phyloP scores from a whole-genome alignment of 495 filamentous ascomycete genomes.

The Neurospora sp. region DNA sequence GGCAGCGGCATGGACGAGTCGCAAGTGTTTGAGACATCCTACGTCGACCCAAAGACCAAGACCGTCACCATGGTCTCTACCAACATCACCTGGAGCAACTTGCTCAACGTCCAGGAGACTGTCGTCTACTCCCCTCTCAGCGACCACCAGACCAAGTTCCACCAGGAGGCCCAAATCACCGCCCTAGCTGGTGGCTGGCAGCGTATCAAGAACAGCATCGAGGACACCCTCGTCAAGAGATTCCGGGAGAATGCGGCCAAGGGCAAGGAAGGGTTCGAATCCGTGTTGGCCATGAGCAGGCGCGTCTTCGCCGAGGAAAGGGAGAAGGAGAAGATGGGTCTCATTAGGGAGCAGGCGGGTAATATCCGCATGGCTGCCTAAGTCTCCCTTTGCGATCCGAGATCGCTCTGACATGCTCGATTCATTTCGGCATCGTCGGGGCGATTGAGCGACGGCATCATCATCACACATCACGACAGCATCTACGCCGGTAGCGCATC shows the following conservation, averaged over 20 bases:
- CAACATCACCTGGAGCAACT: constrained; percentile 83
- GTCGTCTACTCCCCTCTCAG: constrained; percentile 68
- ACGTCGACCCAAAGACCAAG: constrained; percentile 71
- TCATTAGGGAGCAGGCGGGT: constrained; percentile 18
- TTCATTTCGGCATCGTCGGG: not conserved
- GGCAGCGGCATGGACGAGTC: constrained; percentile 58
- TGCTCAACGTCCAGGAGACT: constrained; percentile 82
- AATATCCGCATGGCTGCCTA: constrained; percentile 21
- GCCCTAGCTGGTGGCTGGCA: constrained; percentile 94
- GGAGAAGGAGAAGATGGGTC: constrained; percentile 31
- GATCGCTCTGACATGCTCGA: not conserved
- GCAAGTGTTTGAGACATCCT: constrained; percentile 88
- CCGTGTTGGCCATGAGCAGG: constrained; percentile 86
- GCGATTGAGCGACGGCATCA: not conserved
- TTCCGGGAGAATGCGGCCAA: constrained; percentile 85
- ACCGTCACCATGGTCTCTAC: constrained; percentile 89
- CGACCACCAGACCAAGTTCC: constrained; percentile 62
- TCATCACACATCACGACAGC: not conserved
- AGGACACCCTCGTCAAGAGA: constrained; percentile 77
- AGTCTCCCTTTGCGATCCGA: not conserved
- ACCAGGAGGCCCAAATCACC: constrained; percentile 83
- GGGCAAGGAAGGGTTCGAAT: constrained; percentile 88
- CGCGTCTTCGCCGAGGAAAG: constrained; percentile 81
- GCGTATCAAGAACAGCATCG: constrained; percentile 85
- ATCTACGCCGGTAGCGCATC: not conserved